Evolutionary conservation across 148 eudicot species (phyloP).

Genomic region (Euryodendron excelsum): DNA sequence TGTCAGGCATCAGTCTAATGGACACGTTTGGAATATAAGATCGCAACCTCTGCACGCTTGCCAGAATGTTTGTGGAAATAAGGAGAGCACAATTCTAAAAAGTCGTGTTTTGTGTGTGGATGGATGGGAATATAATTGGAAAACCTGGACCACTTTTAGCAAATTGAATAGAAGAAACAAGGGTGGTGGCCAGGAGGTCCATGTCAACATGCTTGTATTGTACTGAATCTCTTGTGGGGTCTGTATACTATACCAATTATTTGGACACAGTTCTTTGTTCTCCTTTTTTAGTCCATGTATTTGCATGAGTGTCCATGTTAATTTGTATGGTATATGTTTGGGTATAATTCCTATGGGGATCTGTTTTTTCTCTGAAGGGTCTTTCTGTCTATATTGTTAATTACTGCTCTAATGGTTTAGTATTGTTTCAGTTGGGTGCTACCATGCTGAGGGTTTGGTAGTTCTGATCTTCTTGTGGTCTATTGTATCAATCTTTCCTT

Average conservation of each 20-base stretch:
- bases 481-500: background rate
- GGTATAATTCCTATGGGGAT: background rate
- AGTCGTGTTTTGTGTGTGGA: too few relatives aligned
- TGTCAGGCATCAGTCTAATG: background rate
- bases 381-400: background rate
- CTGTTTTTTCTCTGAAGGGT: background rate
- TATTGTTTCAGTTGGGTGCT: background rate
- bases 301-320: background rate
- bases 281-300: slow-evolving; percentile 1
- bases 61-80: too few relatives aligned
- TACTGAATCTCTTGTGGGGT: background rate
- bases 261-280: background rate
- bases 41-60: too few relatives aligned
- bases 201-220: background rate
- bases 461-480: background rate
- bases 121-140: background rate
- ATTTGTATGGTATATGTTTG: background rate
- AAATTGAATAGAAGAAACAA: too few relatives aligned
- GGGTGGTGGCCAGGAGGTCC: too few relatives aligned
- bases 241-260: background rate
- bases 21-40: too few relatives aligned
- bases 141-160: background rate
- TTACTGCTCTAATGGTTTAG: background rate
- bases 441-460: background rate
- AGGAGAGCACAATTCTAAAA: too few relatives aligned